Conservation (phyloP, 2,329 filamentous ascomycete species). For the Verticillium klebahnii region DNA sequence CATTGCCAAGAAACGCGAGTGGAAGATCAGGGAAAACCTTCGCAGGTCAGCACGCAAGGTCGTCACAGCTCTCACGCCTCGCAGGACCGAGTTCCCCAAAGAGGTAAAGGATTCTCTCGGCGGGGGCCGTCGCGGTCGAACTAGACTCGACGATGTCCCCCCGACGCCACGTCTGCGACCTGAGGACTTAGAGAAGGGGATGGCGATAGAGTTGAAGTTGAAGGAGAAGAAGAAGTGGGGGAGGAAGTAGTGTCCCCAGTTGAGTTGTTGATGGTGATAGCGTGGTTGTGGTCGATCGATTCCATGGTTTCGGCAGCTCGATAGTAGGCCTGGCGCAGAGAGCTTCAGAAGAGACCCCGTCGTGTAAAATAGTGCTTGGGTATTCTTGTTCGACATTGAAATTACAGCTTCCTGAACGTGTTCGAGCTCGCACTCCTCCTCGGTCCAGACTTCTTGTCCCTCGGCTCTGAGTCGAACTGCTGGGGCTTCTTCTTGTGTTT, state of each 20-base stretch:
- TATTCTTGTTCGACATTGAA: not conserved
- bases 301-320: not conserved
- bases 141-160: slow-evolving; percentile 51
- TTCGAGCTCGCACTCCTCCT: slow-evolving; percentile 74
- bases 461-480: slow-evolving; percentile 17
- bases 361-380: not conserved
- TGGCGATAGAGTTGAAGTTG: slow-evolving; percentile 31
- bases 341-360: not conserved
- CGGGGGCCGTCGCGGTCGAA: slow-evolving; percentile 26
- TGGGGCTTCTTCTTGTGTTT: slow-evolving; percentile 43
- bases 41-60: slow-evolving; percentile 62
- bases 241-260: slow-evolving; percentile 4
- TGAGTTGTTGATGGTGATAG: not conserved
- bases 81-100: slow-evolving; percentile 55
- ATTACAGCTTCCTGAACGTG: slow-evolving; percentile 63
- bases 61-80: slow-evolving; percentile 57
- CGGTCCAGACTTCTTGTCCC: slow-evolving; percentile 30
- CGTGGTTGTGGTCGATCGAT: not conserved
- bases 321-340: not conserved
- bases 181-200: slow-evolving; percentile 57
- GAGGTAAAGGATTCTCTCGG: slow-evolving; percentile 44
- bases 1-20: slow-evolving; percentile 78
- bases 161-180: slow-evolving; percentile 51
- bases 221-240: slow-evolving; percentile 25
- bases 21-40: slow-evolving; percentile 71